Conservation (phyloP, 2,329 filamentous ascomycete genomes). For the Colletotrichum musicola region DNA sequence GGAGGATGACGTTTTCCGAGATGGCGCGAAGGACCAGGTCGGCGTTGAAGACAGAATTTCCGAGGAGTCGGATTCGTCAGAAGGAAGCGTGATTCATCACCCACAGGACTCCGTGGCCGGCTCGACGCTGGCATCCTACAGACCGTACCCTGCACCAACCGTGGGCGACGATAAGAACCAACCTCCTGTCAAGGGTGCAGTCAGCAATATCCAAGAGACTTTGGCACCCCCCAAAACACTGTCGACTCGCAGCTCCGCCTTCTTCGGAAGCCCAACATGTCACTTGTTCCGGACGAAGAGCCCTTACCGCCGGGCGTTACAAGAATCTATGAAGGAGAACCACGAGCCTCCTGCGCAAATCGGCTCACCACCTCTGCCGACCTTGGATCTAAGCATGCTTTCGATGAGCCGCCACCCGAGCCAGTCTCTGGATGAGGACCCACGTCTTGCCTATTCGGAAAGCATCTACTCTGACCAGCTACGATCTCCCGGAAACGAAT, state of each 20-base stretch:
- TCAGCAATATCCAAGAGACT: slow-evolving; percentile 25
- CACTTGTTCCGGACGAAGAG: slow-evolving; percentile 67
- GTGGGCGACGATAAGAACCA: not conserved
- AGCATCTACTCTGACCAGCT: slow-evolving; percentile 61
- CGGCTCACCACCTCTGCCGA: slow-evolving; percentile 43
- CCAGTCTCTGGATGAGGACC: slow-evolving; percentile 55
- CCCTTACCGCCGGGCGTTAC: slow-evolving; percentile 66
- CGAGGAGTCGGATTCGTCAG: not conserved
- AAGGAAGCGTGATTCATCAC: slow-evolving; percentile 12
- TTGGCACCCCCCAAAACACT: slow-evolving; percentile 45
- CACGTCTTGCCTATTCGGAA: slow-evolving; percentile 56
- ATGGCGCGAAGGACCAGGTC: slow-evolving; percentile 13
- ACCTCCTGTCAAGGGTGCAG: not conserved
- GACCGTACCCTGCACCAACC: not conserved
- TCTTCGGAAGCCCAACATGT: slow-evolving; percentile 64
- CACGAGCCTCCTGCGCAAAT: slow-evolving; percentile 43
- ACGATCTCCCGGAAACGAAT: not conserved
- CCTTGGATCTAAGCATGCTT: slow-evolving; percentile 52
- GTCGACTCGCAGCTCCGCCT: slow-evolving; percentile 60
- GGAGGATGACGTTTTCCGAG: slow-evolving; percentile 50
- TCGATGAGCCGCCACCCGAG: slow-evolving; percentile 53
- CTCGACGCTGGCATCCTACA: not conserved
- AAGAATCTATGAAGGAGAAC: slow-evolving; percentile 57
- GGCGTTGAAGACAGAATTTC: not conserved
- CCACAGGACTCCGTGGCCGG: not conserved